Percentiles rank a stretch among this genome's conserved stretches.
phyloP scores from a whole-genome alignment of 371 early-diverging fungal genomes.

The Blakeslea trispora region DNA sequence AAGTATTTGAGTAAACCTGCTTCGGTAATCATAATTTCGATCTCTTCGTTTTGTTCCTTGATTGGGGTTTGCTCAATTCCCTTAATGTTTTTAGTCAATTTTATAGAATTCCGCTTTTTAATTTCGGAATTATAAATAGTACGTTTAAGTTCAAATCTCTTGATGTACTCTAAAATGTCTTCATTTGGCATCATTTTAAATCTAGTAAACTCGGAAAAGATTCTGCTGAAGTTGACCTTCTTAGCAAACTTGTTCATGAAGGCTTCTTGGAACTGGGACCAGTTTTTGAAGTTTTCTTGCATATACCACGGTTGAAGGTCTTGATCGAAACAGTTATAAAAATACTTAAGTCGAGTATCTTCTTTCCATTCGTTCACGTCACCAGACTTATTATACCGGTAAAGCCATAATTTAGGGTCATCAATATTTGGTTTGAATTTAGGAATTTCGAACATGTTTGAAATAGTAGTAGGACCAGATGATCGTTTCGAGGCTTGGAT shows the following conservation, averaged over 20 bases:
- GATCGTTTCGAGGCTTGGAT: background rate
- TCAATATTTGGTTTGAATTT: background rate
- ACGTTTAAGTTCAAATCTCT: background rate
- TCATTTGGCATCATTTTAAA: background rate
- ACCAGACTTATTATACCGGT: constrained; percentile 1
- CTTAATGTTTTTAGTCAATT: background rate
- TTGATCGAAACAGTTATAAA: constrained; percentile 3
- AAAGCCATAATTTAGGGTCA: constrained; percentile 4
- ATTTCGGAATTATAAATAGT: background rate
- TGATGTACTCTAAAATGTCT: background rate
- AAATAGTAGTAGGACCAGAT: background rate
- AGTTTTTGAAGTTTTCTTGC: background rate
- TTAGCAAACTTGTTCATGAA: background rate
- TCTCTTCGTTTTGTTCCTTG: constrained; percentile 1
- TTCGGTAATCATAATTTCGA: background rate
- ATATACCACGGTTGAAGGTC: constrained; percentile 4
- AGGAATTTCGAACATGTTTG: background rate
- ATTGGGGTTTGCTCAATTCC: background rate
- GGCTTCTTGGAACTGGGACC: background rate
- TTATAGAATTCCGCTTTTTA: background rate
- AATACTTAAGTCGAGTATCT: background rate
- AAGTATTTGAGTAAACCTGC: background rate
- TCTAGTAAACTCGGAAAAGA: background rate
- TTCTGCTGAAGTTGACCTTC: background rate
- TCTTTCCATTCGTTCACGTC: constrained; percentile 1